These are phyloP conservation scores for Reticulascus tulasneorum DNA, from an alignment of 2,329 filamentous ascomycete genomes.

Conservation along the genomic window DNA sequence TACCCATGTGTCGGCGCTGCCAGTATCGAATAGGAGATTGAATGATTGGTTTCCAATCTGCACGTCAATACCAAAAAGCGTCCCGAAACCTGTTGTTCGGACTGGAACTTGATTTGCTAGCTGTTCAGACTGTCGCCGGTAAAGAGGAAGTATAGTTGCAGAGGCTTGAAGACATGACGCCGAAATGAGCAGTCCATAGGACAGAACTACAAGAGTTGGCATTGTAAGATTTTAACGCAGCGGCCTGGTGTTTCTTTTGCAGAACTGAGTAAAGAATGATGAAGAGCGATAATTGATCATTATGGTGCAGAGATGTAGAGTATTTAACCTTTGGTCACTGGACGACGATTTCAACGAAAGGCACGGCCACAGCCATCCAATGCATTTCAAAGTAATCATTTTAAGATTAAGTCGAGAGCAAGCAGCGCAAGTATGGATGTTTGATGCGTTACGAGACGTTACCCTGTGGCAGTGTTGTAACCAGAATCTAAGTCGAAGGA, in stretches of 20 bases:
- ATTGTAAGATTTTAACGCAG: too few species aligned
- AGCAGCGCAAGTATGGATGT: too few species aligned
- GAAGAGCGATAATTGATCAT: too few species aligned
- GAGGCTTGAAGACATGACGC: neutral
- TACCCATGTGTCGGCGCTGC: slow-evolving; percentile 16
- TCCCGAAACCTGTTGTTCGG: slow-evolving; percentile 5
- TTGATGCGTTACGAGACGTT: too few species aligned
- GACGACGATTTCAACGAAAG: too few species aligned
- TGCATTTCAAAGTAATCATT: too few species aligned
- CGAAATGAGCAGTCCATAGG: neutral
- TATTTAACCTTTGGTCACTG: neutral
- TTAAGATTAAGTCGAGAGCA: too few species aligned
- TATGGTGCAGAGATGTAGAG: neutral
- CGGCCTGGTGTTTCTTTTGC: too few species aligned
- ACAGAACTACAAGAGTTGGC: neutral
- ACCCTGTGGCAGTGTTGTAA: too few species aligned
- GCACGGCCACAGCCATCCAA: too few species aligned
- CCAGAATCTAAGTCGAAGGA: too few species aligned
- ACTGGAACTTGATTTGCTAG: neutral
- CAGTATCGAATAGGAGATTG: slow-evolving; percentile 14
- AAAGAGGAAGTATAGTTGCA: neutral
- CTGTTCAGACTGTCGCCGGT: neutral
- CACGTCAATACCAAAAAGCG: slow-evolving; percentile 16
- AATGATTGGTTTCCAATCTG: slow-evolving; percentile 13
- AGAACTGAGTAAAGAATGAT: too few species aligned